Base-by-base conservation (phyloP, 805 yeast genomes). In the Brettanomyces custersianus region DNA sequence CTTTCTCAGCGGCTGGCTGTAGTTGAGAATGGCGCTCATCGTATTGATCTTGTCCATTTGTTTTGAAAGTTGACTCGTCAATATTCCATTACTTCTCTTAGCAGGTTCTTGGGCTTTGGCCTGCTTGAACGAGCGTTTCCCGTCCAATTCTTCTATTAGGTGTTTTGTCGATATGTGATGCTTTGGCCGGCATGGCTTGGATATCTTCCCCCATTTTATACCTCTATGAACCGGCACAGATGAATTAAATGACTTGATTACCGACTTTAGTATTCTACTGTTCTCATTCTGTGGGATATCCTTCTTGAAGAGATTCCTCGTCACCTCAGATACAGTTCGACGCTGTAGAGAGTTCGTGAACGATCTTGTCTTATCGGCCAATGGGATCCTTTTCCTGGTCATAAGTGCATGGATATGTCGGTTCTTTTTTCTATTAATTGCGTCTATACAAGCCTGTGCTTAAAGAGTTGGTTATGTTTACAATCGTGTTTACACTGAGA, bases 21-120 rank as follows among this genome's bases (percentile, higher is more conserved):
- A 34, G 12, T 26, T 28, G 4, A 35, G 21, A 10, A 41, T 31
- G 2, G 40, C 40, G 26, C 37, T 38, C 16, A 35, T 31, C 5
- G 37, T 40, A 16, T 20, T 21, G 5, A 24, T 9, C 19, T 33
- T 20, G 10, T 33, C 24, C 11, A n/a, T 12, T 16, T 34, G 33
- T 2, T 34, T 10, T 3, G 16, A 18, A 12, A 36, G 18, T 32
- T 41, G 40, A 6, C 23, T 25, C 16, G 35, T 24, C 12, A 33
- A 15, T 16, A 13, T 11, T 7, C 35, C 35, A 33, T 24, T 13
- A 30, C 15, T n/a, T n/a, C n/a, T n/a, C n/a, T n/a, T n/a, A n/a
- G n/a, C n/a, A n/a, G n/a, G n/a, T n/a, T n/a, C n/a, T n/a, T n/a
- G n/a, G n/a, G n/a, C n/a, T n/a, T n/a, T n/a, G n/a, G n/a, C n/a